Evolutionary conservation across 352 stramenopile species (phyloP), one percentile per base, ranked within the genome.

Genomic region (Phytopythium kandeliae): DNA sequence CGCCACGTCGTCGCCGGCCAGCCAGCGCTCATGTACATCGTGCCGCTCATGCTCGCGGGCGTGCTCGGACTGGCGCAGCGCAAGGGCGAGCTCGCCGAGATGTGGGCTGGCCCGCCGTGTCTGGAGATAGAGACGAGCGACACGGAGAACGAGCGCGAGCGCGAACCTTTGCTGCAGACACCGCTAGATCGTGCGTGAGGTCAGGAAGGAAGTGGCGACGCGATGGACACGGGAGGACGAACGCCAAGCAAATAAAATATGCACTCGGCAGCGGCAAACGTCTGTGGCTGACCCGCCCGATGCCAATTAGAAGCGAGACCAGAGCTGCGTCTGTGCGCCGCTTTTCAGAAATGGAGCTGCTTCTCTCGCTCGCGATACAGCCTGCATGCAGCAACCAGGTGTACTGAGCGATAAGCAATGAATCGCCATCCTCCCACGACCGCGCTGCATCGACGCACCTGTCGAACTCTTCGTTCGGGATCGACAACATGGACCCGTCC

Each of bases 21-120:
- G 57, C 95, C 93, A 10, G 95, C 95, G 24, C 71, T 98, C 10
- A 86, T 98, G 70, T 98, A 98, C 69, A 75, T 98, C 24, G 95
- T 98, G 1, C 91, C 91, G 16, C 72, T 77, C 30, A 96, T 89
- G 61, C 62, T 98, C 9, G 54, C 74, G 4, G 66, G 78, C 8
- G 77, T 98, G 26, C 17, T 73, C 0, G 60, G 69, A 21, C 48
- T 92, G 15, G 77, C 77, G 2, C 67, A 71, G 19, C 55, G 45
- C 25, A 84, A 86, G 2, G 67, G 71, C 0, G 71, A 85, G 17
- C 58, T 97, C 3, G 55, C 60, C 11, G 68, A 76, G n/a, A 54
- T 97, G 57, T 97, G 89, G 89, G 44, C 79, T 13, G 85, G 81
- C 0, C 68, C 70, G 4, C 21, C 52, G n/a, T 80, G 72, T 33